These are phyloP conservation scores for Saccharomyces kudriavzevii DNA, from an alignment of 805 yeast genomes.

Conservation along the genomic window DNA sequence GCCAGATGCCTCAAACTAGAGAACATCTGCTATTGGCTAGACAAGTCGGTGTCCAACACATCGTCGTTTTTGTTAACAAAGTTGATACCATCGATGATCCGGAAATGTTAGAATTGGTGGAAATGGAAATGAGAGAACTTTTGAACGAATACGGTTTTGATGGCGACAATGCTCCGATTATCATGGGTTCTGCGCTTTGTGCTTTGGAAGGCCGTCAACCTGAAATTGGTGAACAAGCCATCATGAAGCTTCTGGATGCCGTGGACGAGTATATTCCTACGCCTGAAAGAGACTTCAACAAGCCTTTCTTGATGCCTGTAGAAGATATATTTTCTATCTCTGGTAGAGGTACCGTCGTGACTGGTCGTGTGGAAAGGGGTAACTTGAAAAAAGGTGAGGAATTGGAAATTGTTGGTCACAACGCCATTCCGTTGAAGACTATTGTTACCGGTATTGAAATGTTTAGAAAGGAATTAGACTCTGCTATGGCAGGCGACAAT, in stretches of 20 bases:
- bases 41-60: constrained; percentile 97
- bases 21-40: constrained; percentile 97
- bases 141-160: constrained; percentile 87
- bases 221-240: constrained; percentile 85
- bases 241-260: constrained; percentile 76
- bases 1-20: constrained; percentile 99
- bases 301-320: constrained; percentile 93
- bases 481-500: constrained; percentile 98
- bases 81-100: constrained; percentile 97
- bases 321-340: constrained; percentile 97
- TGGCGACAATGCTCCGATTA: constrained; percentile 95
- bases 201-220: constrained; percentile 84
- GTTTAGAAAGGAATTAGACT: constrained; percentile 98
- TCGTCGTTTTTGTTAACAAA: constrained; percentile 96
- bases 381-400: constrained; percentile 96
- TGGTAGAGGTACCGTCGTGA: constrained; percentile 99
- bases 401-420: constrained; percentile 91
- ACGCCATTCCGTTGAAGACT: constrained; percentile 80
- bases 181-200: constrained; percentile 97
- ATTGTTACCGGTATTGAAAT: constrained; percentile 97
- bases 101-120: constrained; percentile 98
- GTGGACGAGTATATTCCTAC: constrained; percentile 94
- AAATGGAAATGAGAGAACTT: constrained; percentile 99
- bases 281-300: constrained; percentile 90
- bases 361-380: constrained; percentile 99